Evolutionary conservation across 345 rosid genomes (phyloP).

Genomic region (Sonneratia alba): DNA sequence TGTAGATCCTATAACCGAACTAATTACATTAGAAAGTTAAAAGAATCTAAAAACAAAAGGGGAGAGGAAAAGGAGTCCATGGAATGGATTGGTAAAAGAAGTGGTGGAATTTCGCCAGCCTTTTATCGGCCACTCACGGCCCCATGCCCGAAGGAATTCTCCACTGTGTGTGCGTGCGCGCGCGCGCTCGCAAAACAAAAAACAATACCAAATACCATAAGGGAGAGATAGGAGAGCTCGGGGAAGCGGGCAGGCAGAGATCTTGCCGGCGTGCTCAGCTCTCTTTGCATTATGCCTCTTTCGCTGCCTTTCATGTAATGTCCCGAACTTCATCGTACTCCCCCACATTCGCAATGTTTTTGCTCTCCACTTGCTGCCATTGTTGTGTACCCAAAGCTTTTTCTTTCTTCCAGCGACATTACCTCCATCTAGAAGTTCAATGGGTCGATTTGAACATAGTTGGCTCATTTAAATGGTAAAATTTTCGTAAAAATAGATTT

Average conservation of each 20-base stretch:
- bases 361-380: neutral
- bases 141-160: neutral
- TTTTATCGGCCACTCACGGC: neutral
- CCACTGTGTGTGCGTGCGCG: too few relatives aligned
- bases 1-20: too few relatives aligned
- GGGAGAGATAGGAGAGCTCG: neutral
- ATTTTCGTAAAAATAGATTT: too few relatives aligned
- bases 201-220: too few relatives aligned
- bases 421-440: too few relatives aligned
- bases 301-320: slow-evolving; percentile 6
- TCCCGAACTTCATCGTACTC: neutral
- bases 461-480: too few relatives aligned
- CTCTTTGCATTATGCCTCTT: neutral
- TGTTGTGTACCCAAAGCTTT: neutral
- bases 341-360: neutral
- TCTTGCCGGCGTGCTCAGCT: neutral
- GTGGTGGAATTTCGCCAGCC: slow-evolving; percentile 3
- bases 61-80: neutral
- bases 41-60: too few relatives aligned
- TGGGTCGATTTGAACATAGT: too few relatives aligned
- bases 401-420: neutral
- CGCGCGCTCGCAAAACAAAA: too few relatives aligned
- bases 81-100: neutral
- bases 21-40: too few relatives aligned
- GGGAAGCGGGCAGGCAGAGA: neutral